Percentiles rank a stretch among this genome's conserved stretches.
Conservation (phyloP, 1,284 basidiomycete genomes). For the Anthracocystis panici-leucophaei region DNA sequence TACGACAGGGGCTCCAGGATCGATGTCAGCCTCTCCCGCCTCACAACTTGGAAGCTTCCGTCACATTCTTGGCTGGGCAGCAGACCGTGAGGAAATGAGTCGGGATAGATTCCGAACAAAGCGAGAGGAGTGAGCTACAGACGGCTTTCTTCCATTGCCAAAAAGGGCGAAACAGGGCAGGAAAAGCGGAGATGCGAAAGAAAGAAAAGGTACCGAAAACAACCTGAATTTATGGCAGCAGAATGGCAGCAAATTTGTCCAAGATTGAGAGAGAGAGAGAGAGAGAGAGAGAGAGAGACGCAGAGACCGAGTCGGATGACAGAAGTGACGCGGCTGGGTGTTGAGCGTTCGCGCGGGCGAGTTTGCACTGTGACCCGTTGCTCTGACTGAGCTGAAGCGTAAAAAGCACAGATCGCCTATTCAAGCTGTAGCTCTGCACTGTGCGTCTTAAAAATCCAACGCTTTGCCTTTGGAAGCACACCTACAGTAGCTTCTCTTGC, state of each 20-base stretch:
- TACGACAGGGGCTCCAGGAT: too few relatives aligned
- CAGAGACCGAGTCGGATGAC: conserved; percentile 18
- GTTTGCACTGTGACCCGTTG: background rate
- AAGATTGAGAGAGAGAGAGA: background rate
- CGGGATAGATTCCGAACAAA: too few relatives aligned
- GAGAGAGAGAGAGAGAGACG: background rate
- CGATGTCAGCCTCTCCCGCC: too few relatives aligned
- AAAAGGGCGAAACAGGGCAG: background rate
- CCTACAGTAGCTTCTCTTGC: conserved; percentile 6
- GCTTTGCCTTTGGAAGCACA: background rate
- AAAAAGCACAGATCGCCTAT: background rate
- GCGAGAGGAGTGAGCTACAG: too few relatives aligned
- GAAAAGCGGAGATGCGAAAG: background rate
- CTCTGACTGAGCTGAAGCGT: background rate
- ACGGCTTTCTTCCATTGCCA: too few relatives aligned
- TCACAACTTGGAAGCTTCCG: too few relatives aligned
- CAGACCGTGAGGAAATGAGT: too few relatives aligned
- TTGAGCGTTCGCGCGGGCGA: background rate
- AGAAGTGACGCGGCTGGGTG: conserved; percentile 13
- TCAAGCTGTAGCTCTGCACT: background rate
- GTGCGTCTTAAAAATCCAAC: conserved; percentile 8
- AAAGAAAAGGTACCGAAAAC: background rate
- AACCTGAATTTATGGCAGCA: too few relatives aligned
- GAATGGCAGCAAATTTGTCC: too few relatives aligned
- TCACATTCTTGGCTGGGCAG: too few relatives aligned